phyloP scores from a whole-genome alignment of 2,329 filamentous ascomycete species.

The Claviceps arundinis region DNA sequence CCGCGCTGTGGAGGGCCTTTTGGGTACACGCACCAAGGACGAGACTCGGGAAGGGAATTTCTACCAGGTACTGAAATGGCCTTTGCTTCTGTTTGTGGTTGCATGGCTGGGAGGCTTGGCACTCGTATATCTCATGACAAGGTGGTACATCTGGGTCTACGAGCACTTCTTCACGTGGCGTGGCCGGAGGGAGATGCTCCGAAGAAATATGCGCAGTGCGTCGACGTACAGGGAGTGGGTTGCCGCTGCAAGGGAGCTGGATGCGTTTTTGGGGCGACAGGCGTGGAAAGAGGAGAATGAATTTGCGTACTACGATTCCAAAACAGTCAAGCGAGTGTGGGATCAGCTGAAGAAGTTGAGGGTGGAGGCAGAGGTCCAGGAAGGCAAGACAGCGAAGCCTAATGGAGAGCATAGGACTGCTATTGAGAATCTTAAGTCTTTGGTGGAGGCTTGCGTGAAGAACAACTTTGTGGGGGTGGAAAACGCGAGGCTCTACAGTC shows the following conservation, averaged over 20 bases:
- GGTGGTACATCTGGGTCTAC: constrained; percentile 83
- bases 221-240: constrained; percentile 77
- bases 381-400: constrained; percentile 21
- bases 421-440: constrained; percentile 60
- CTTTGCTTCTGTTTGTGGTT: constrained; percentile 65
- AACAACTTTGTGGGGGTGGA: constrained; percentile 95
- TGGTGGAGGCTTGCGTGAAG: constrained; percentile 87
- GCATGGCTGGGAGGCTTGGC: constrained; percentile 68
- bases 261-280: constrained; percentile 68
- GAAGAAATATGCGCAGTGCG: constrained; percentile 57
- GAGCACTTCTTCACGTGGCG: constrained; percentile 87
- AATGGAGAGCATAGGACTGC: constrained; percentile 27
- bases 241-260: constrained; percentile 61
- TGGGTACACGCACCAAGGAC: constrained; percentile 57
- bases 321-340: constrained; percentile 65
- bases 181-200: constrained; percentile 58
- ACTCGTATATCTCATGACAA: constrained; percentile 60
- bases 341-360: constrained; percentile 59
- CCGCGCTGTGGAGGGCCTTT: constrained; percentile 25
- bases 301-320: constrained; percentile 77
- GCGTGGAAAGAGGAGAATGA: constrained; percentile 67
- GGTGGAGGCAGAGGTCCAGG: constrained; percentile 41
- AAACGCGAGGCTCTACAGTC: constrained; percentile 86
- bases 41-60: constrained; percentile 91
- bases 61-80: constrained; percentile 85